Conservation (phyloP, 345 rosid species). For the Citrus trifoliata region DNA sequence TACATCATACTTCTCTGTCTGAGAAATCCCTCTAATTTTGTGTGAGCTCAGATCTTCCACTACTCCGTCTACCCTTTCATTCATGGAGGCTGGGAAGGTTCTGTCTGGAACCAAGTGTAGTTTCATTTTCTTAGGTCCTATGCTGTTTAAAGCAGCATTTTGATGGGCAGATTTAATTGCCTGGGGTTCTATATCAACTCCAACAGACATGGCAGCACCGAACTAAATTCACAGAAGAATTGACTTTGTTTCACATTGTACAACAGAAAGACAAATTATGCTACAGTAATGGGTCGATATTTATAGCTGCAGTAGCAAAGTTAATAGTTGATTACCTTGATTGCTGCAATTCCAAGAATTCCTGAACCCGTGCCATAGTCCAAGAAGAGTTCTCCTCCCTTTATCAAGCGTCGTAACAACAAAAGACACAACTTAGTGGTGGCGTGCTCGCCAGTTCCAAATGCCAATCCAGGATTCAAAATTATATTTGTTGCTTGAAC, state of each 20-base stretch:
- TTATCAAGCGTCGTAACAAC: constrained; percentile 57
- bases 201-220: constrained; percentile 68
- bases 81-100: constrained; percentile 7
- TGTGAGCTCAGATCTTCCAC: constrained; percentile 20
- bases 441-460: constrained; percentile 94
- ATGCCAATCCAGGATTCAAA: constrained; percentile 82
- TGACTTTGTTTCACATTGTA: background rate
- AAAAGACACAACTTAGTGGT: constrained; percentile 67
- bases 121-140: constrained; percentile 46
- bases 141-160: constrained; percentile 64
- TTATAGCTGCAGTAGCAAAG: background rate
- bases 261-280: background rate
- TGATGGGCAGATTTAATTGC: constrained; percentile 57
- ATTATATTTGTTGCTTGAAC: constrained; percentile 64
- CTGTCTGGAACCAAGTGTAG: constrained; percentile 41
- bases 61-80: constrained; percentile 6
- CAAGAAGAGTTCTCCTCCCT: constrained; percentile 72
- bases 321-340: constrained; percentile 46
- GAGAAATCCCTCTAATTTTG: constrained; percentile 14
- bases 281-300: too few relatives aligned
- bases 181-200: constrained; percentile 68
- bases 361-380: constrained; percentile 98
- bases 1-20: constrained; percentile 51
- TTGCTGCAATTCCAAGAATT: constrained; percentile 83
- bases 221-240: constrained; percentile 35